Evolutionary conservation across 768 basidiomycete species (phyloP), one percentile per base, ranked within the genome.

Genomic region (Cubamyces lactineus): DNA sequence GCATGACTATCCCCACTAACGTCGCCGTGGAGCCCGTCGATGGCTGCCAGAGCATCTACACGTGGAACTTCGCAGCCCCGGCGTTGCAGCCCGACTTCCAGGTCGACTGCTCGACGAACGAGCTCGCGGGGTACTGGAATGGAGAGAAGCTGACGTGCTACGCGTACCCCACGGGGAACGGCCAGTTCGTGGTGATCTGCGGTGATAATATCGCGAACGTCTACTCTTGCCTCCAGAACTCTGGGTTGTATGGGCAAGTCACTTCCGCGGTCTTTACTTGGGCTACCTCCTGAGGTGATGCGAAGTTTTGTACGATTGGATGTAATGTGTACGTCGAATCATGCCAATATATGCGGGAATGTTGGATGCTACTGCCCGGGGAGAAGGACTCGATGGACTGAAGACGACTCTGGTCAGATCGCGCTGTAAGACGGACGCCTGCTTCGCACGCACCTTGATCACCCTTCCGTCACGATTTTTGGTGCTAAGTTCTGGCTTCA

Each of bases 371-470:
- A n/a, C n/a, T n/a, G n/a, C n/a, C n/a, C n/a, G n/a, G n/a, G n/a
- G n/a, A n/a, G n/a, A n/a, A n/a, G n/a, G n/a, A n/a, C n/a, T n/a
- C n/a, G n/a, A n/a, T n/a, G n/a, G n/a, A n/a, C n/a, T n/a, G n/a
- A n/a, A n/a, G n/a, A n/a, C n/a, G n/a, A n/a, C n/a, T n/a, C n/a
- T 19, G 28, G 69, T 72, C 42, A 41, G 23, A 19, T 11, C 48
- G 9, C 5, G 21, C 28, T 61, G 3, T 24, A 41, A 5, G 42
- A n/a, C 16, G 13, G 23, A 24, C 6, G 52, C 23, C 53, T 23
- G 45, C 1, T 24, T 16, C 21, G 12, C 24, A 67, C 71, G 51
- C 28, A 72, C 71, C 63, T 66, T 57, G 64, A 70, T 69, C 7
- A 65, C 64, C 15, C 51, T 69, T 63, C 70, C 71, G 70, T 28